phyloP scores from a whole-genome alignment of 2,329 filamentous ascomycete species.

The Stemphylium beticola region DNA sequence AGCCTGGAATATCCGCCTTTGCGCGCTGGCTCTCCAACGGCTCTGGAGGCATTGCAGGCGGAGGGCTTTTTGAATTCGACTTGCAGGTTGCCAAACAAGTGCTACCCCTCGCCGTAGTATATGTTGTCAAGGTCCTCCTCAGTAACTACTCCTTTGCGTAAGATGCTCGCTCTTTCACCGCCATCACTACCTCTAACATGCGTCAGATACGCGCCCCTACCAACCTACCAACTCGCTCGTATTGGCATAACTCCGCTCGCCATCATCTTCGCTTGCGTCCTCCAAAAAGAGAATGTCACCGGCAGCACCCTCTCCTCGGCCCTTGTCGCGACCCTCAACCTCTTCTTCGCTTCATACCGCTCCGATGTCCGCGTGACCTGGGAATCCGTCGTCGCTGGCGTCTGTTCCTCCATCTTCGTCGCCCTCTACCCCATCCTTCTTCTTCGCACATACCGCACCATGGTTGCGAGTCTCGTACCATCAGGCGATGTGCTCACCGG shows the following conservation, averaged over 20 bases:
- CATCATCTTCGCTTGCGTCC: constrained; percentile 56
- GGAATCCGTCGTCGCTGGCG: constrained; percentile 58
- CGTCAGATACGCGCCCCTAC: constrained; percentile 57
- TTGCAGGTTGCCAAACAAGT: constrained; percentile 55
- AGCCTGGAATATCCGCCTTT: constrained; percentile 33
- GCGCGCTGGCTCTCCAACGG: constrained; percentile 49
- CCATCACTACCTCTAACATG: constrained; percentile 11
- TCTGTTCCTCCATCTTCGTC: constrained; percentile 60
- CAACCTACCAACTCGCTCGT: constrained; percentile 60
- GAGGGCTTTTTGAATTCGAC: constrained; percentile 61
- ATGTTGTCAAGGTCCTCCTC: constrained; percentile 58
- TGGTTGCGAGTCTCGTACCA: constrained; percentile 54
- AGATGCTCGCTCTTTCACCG: constrained; percentile 11
- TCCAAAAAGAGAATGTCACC: constrained; percentile 56
- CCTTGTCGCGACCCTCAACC: constrained; percentile 58
- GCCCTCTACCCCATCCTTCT: constrained; percentile 60
- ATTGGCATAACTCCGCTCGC: constrained; percentile 59
- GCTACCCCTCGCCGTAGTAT: constrained; percentile 58
- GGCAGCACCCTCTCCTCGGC: constrained; percentile 58
- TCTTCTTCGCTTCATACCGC: constrained; percentile 57
- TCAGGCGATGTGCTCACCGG: constrained; percentile 53
- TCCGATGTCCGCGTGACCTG: constrained; percentile 57
- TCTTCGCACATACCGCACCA: constrained; percentile 56
- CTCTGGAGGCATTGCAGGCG: constrained; percentile 59
- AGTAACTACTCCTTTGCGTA: constrained; percentile 63